Base-by-base conservation (phyloP, 495 filamentous ascomycete genomes). In the Poronia punctata region DNA sequence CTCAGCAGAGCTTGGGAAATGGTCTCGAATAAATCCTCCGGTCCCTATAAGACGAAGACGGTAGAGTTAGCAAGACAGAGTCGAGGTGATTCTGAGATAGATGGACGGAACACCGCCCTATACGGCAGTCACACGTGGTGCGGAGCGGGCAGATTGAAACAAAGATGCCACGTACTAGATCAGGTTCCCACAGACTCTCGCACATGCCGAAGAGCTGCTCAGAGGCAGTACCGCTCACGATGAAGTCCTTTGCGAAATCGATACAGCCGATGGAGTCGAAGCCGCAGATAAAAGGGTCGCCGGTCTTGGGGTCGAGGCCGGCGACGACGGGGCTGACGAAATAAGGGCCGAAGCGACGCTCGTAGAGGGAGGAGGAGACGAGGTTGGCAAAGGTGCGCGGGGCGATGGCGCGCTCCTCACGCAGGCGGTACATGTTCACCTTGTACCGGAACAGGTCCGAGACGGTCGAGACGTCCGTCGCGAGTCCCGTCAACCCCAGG, bases 181-280 rank as follows among this genome's bases (percentile, higher is more conserved):
- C 80, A 41, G 92, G 92, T 71, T 98, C 93, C 92, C 92, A 98
- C 57, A 98, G 68, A 54, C 86, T 86, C 70, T 98, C 92, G 66
- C 92, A 98, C 56, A 92, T 98, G 68, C 92, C 92, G 72, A 95
- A 97, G 49, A 98, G 67, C 76, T 98, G 92, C 57, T 97, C 88
- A 52, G 85, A 87, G 18, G 92, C 92, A 12, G 92, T 98, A 45
- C 92, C 92, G 54, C 80, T 85, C 43, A 97, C 93, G 64, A 98
- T 97, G 66, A 98, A 98, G 66, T 98, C 92, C 72, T 95, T 95
- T 39, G 92, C 92, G 58, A 95, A 95, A 64, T 98, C 90, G 62
- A 97, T 97, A 71, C 92, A 98, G 56, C 92, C 92, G 64, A 98
- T 97, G 65, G 85, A 92, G 72, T 98, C 92, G 66, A 98, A 98